phyloP scores from a whole-genome alignment of 2,329 filamentous ascomycete species.

The Westerdykella ornata region DNA sequence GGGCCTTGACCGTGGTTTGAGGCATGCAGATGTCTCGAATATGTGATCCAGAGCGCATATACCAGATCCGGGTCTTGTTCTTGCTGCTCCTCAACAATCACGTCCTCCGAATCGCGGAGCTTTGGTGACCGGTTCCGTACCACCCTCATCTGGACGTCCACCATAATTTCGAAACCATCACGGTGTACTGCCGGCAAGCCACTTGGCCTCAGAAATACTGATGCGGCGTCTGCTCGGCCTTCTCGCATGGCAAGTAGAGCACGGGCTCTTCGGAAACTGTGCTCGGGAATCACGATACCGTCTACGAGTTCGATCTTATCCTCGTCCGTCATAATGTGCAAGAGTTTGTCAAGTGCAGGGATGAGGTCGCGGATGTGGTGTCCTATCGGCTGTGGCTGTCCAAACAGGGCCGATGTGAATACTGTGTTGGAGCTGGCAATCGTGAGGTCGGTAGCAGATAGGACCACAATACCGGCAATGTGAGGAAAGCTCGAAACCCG shows the following conservation, averaged over 20 bases:
- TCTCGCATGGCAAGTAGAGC: slow-evolving; percentile 78
- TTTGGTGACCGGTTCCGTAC: slow-evolving; percentile 69
- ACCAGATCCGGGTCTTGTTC: slow-evolving; percentile 60
- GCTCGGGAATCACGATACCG: slow-evolving; percentile 94
- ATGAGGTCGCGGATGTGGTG: slow-evolving; percentile 73
- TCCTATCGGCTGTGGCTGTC: slow-evolving; percentile 76
- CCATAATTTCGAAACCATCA: slow-evolving; percentile 84
- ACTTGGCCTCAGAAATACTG: slow-evolving; percentile 74
- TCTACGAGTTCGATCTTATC: slow-evolving; percentile 78
- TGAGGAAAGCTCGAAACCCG: slow-evolving; percentile 92
- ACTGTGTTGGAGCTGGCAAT: slow-evolving; percentile 93
- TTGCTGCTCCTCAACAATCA: slow-evolving; percentile 57
- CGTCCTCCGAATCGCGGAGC: slow-evolving; percentile 49
- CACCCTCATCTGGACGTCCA: slow-evolving; percentile 94
- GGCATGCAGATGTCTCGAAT: slow-evolving; percentile 85
- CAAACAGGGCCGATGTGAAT: slow-evolving; percentile 88
- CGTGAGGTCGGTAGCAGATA: slow-evolving; percentile 68
- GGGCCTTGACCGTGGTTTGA: slow-evolving; percentile 56
- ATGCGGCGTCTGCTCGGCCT: slow-evolving; percentile 65
- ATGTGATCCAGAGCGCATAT: slow-evolving; percentile 95
- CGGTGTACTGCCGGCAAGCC: slow-evolving; percentile 81
- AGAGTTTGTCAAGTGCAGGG: slow-evolving; percentile 76
- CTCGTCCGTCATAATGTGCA: slow-evolving; percentile 76
- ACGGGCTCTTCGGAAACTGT: slow-evolving; percentile 85
- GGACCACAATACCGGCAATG: slow-evolving; percentile 91